Evolutionary conservation across 345 rosid genomes (phyloP).

Genomic region (Eucalyptus marginata): DNA sequence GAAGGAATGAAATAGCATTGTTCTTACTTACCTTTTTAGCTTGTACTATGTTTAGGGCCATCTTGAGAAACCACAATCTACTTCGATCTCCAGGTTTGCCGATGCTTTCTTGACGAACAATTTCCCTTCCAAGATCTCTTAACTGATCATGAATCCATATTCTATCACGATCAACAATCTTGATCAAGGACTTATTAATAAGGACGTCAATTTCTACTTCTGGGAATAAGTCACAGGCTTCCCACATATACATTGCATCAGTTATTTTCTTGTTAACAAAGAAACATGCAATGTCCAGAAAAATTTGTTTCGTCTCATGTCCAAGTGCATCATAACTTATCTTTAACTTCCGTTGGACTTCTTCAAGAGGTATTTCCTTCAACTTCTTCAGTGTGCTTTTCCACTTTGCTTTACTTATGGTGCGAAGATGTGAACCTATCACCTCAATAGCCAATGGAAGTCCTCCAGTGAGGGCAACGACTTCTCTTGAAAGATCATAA

Average conservation of each 20-base stretch:
- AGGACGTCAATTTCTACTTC: neutral
- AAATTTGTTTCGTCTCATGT: fast-evolving
- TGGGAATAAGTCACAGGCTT: neutral
- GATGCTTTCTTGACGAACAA: neutral
- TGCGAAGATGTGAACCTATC: too few relatives aligned
- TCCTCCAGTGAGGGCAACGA: too few relatives aligned
- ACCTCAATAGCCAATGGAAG: too few relatives aligned
- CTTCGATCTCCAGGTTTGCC: neutral
- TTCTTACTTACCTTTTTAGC: too few relatives aligned
- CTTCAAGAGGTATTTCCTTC: too few relatives aligned
- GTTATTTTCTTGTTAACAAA: neutral
- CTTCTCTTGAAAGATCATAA: too few relatives aligned
- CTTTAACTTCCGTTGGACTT: fast-evolving
- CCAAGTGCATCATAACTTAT: too few relatives aligned
- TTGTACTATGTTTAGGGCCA: too few relatives aligned
- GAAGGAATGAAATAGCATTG: too few relatives aligned
- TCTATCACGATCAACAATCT: too few relatives aligned
- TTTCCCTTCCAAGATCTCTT: neutral
- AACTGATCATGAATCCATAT: neutral
- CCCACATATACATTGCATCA: neutral
- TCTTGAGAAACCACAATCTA: neutral
- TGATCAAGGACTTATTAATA: neutral
- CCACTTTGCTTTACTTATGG: fast-evolving
- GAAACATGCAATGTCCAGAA: fast-evolving
- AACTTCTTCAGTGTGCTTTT: fast-evolving